Evolutionary conservation across 495 filamentous ascomycete species (phyloP).

Genomic region (Friedmanniomyces simplex): DNA sequence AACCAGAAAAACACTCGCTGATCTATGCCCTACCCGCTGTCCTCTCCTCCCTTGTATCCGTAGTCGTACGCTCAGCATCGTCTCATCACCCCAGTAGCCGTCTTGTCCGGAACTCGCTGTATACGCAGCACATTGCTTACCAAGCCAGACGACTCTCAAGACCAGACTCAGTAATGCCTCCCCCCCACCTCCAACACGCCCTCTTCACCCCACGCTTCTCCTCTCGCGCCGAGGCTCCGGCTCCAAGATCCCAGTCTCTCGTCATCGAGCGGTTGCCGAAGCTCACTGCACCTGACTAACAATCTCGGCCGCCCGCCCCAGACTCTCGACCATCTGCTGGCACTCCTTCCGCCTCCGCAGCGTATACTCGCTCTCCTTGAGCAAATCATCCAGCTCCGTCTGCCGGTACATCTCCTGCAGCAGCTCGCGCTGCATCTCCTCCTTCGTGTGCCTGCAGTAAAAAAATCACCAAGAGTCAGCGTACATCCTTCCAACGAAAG

Average conservation of each 20-base stretch:
- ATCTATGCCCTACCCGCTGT: not conserved
- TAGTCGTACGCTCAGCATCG: too few relatives aligned
- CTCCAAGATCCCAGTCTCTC: too few relatives aligned
- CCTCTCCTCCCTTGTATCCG: not conserved
- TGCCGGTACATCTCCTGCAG: conserved; percentile 96
- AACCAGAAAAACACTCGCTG: not conserved
- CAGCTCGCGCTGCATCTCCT: conserved; percentile 97
- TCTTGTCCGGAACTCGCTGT: too few relatives aligned
- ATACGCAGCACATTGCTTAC: too few relatives aligned
- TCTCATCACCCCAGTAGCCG: too few relatives aligned
- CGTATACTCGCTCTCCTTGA: conserved; percentile 98
- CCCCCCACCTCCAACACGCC: too few relatives aligned
- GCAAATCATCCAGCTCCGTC: conserved; percentile 78
- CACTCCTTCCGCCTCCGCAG: conserved; percentile 92
- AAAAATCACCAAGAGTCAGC: not conserved
- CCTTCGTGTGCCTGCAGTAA: conserved; percentile 93
- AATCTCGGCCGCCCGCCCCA: conserved; percentile 84
- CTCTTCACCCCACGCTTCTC: too few relatives aligned
- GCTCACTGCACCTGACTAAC: conserved; percentile 87
- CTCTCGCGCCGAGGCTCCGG: too few relatives aligned
- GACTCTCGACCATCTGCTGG: conserved; percentile 95
- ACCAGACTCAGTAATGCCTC: too few relatives aligned
- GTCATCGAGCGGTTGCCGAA: not conserved
- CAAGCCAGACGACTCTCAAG: too few relatives aligned
- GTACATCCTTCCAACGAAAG: not conserved